phyloP scores from a whole-genome alignment of 2,329 filamentous ascomycete genomes.

The Colletotrichum tanaceti region DNA sequence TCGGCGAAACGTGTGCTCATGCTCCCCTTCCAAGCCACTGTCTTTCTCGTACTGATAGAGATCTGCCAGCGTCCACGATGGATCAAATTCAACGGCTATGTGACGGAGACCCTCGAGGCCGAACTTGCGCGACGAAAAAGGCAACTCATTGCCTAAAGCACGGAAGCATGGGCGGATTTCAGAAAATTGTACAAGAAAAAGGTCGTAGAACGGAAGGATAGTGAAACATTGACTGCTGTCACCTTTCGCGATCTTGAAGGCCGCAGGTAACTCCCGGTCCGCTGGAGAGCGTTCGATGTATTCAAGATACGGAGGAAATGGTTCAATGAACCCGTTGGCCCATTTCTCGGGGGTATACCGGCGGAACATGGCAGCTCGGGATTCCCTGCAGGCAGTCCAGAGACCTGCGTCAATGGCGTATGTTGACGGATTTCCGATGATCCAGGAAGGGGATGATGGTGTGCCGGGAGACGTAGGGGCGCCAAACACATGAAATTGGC shows the following conservation, averaged over 20 bases:
- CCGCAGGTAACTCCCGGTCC: neutral
- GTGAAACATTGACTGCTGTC: neutral
- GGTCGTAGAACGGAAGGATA: neutral
- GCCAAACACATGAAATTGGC: neutral
- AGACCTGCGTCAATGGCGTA: conserved; percentile 3
- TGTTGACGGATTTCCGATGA: neutral
- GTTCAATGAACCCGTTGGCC: neutral
- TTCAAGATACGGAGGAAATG: neutral
- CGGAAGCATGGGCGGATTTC: rapidly evolving
- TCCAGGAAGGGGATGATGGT: neutral
- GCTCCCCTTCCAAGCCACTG: no score
- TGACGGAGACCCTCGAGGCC: neutral
- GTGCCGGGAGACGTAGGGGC: neutral
- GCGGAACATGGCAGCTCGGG: conserved; percentile 7
- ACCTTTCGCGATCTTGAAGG: neutral
- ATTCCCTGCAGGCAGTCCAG: conserved; percentile 22
- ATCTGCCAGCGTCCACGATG: neutral
- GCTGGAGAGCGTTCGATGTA: neutral
- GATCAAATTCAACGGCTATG: neutral
- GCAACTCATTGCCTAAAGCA: rapidly evolving
- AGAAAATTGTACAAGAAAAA: neutral
- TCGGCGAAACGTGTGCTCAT: no score
- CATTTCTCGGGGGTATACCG: neutral
- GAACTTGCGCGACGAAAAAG: neutral
- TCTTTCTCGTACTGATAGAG: neutral